Base-by-base conservation (phyloP, 2,329 filamentous ascomycete species). In the Onygenales sp. region DNA sequence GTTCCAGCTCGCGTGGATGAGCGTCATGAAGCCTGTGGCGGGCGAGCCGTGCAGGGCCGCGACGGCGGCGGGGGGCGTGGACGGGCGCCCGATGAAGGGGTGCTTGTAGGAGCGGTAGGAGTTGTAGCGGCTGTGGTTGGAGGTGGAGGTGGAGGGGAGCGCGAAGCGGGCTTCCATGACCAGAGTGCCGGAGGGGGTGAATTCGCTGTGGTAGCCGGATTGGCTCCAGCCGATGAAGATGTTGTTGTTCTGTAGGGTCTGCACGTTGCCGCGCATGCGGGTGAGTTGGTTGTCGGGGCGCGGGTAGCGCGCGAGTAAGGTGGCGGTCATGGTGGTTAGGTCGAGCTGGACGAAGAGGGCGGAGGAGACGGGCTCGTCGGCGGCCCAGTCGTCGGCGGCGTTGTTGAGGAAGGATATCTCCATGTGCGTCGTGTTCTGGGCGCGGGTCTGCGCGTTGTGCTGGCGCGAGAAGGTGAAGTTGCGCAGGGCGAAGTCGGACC, bases 391-490 rank as follows among this genome's bases (percentile, higher is more conserved):
- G 45, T 68, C 66, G 1, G 65, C 63, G 6, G 64, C 66, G 43
- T 69, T 69, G 50, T 69, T 68, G 17, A 69, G 54, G 27, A 69
- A 56, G 0, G 66, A 68, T 32, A 69, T 67, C 11, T 66, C 50
- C 41, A 64, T 63, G 48, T 58, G 62, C 0, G 66, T 68, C 2
- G 60, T 61, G 27, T 64, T 61, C 1, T 61, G 63, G 27, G 61
- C 52, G 9, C 66, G 43, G 52, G 67, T 65, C 57, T 67, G 63
- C 43, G 66, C 61, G 60, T 71, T 66, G 57, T 73, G 67, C 50
- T 72, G 69, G 32, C 64, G 63, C 1, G 64, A 67, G 53, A 70
- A 70, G 9, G 70, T 71, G 57, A 78, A 79, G 32, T 71, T 64
- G 46, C 63, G 64, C 43, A 45, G 31, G n/a, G 59, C 54, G 61